Evolutionary conservation across 495 filamentous ascomycete genomes (phyloP).

Genomic region (Poronia punctata): DNA sequence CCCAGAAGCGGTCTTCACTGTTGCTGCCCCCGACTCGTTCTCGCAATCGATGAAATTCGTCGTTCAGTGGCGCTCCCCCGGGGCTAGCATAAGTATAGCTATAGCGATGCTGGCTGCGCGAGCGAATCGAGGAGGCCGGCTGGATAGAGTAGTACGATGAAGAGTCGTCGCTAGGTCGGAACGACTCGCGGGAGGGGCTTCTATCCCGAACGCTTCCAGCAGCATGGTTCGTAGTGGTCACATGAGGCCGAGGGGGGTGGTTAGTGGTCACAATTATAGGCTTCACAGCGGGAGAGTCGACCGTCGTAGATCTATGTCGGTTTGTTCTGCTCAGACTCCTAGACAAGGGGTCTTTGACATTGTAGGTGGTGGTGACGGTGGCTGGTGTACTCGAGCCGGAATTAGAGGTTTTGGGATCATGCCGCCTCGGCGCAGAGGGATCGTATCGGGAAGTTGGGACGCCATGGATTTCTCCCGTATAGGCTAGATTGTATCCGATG

Average conservation of each 20-base stretch:
- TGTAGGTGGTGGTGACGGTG: conserved; percentile 40
- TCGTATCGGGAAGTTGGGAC: conserved; percentile 34
- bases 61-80: conserved; percentile 33
- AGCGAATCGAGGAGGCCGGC: conserved; percentile 43
- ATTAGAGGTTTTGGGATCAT: conserved; percentile 19
- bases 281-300: conserved; percentile 30
- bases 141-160: conserved; percentile 40
- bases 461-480: conserved; percentile 35
- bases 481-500: conserved; percentile 34
- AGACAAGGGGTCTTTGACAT: conserved; percentile 38
- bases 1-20: conserved; percentile 29
- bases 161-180: conserved; percentile 40
- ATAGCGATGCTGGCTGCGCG: conserved; percentile 25
- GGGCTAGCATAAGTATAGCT: conserved; percentile 14
- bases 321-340: conserved; percentile 32
- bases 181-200: conserved; percentile 43
- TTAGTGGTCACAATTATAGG: conserved; percentile 44
- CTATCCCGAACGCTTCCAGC: conserved; percentile 26
- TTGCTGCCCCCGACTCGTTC: conserved; percentile 28
- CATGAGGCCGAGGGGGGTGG: conserved; percentile 21
- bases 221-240: conserved; percentile 17
- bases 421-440: conserved; percentile 20
- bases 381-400: conserved; percentile 14
- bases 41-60: conserved; percentile 37
- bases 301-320: conserved; percentile 30